Percentiles rank a stretch among this genome's conserved stretches.
Evolutionary conservation across 805 yeast genomes (phyloP).

Genomic region (Kluyveromyces siamensis): DNA sequence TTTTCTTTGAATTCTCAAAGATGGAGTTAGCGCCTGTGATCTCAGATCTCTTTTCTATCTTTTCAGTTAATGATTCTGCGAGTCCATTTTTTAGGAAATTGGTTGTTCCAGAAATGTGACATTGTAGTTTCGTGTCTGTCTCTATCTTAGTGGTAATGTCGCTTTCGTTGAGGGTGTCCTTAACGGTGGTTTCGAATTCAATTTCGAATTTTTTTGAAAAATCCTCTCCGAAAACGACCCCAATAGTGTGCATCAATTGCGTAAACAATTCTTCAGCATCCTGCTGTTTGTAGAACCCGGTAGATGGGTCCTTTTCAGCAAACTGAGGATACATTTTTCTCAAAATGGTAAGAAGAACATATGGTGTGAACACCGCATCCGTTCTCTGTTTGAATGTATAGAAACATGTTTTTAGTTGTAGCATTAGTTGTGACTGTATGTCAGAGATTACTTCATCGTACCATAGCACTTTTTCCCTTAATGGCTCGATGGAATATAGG

Average conservation of each 20-base stretch:
- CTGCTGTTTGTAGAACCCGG: slow-evolving; percentile 82
- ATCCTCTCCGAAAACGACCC: slow-evolving; percentile 36
- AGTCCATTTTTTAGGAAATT: slow-evolving; percentile 86
- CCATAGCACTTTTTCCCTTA: slow-evolving; percentile 52
- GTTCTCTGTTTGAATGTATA: slow-evolving; percentile 32
- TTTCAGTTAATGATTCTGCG: slow-evolving; percentile 62
- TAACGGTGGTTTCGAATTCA: slow-evolving; percentile 51
- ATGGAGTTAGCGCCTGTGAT: slow-evolving; percentile 60
- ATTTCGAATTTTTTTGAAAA: slow-evolving; percentile 55
- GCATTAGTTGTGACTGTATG: slow-evolving; percentile 32
- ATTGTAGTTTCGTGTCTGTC: slow-evolving; percentile 59
- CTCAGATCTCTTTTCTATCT: slow-evolving; percentile 69
- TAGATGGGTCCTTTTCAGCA: slow-evolving; percentile 57
- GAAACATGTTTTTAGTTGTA: slow-evolving; percentile 41
- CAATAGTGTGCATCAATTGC: slow-evolving; percentile 52
- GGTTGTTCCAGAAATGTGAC: slow-evolving; percentile 80
- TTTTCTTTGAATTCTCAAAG: slow-evolving; percentile 49
- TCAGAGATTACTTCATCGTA: slow-evolving; percentile 35
- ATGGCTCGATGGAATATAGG: slow-evolving; percentile 67
- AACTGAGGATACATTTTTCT: slow-evolving; percentile 80
- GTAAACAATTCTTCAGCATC: slow-evolving; percentile 97
- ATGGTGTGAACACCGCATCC: slow-evolving; percentile 52
- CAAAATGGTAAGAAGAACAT: slow-evolving; percentile 52
- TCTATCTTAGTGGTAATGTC: slow-evolving; percentile 30
- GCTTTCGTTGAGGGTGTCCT: slow-evolving; percentile 47